Conservation (phyloP, 2,329 filamentous ascomycete species). For the Neonectria sp. region DNA sequence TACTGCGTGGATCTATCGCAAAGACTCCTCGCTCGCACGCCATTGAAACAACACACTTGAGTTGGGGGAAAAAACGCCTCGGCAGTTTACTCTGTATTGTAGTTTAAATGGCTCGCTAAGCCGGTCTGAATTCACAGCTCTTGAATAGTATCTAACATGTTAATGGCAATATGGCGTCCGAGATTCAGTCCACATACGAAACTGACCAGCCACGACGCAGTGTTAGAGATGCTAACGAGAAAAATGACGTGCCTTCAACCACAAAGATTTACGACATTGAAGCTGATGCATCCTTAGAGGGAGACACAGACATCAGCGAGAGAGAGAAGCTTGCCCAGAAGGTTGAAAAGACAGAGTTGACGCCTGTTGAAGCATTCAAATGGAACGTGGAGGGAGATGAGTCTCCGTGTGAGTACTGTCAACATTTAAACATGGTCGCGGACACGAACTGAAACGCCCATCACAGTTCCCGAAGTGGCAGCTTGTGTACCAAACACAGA, state of each 20-base stretch:
- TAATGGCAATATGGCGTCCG: conserved; percentile 15
- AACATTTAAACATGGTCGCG: neutral
- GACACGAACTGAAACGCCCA: neutral
- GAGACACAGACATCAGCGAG: conserved; percentile 7
- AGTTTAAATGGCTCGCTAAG: neutral
- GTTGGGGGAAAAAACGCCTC: neutral
- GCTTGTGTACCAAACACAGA: conserved; percentile 29
- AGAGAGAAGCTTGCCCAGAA: conserved; percentile 16
- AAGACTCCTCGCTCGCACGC: conserved; percentile 19
- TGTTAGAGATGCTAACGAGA: neutral
- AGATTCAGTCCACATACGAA: conserved; percentile 8
- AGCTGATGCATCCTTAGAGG: conserved; percentile 18
- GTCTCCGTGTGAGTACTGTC: conserved; percentile 16
- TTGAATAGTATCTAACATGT: neutral
- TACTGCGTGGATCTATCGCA: conserved; percentile 25
- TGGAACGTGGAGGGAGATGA: conserved; percentile 28
- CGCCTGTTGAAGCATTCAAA: conserved; percentile 25
- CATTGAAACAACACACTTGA: neutral
- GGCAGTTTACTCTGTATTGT: neutral
- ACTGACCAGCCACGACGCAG: neutral
- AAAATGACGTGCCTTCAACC: neutral
- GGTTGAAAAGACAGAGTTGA: conserved; percentile 22
- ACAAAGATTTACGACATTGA: conserved; percentile 17
- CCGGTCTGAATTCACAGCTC: neutral
- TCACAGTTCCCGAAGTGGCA: conserved; percentile 23